A percentile compares a stretch with the other conserved stretches of the same genome.
phyloP scores from a whole-genome alignment of 1,139 yeast species.

The Yamadazyma atmosphaerica region DNA sequence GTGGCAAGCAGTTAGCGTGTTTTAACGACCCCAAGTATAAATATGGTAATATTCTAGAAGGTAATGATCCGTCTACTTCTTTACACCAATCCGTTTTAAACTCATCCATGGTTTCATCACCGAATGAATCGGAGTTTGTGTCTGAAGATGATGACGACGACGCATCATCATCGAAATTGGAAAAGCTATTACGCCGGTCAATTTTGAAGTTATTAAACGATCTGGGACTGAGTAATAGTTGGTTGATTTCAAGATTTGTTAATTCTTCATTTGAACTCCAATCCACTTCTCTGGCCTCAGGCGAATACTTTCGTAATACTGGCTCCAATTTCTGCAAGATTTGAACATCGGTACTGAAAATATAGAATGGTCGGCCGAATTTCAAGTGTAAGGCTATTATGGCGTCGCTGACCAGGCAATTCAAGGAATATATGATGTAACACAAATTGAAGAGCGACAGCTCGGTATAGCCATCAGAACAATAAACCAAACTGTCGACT shows the following conservation, averaged over 20 bases:
- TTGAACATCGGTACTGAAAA: conserved; percentile 73
- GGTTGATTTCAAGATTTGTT: conserved; percentile 33
- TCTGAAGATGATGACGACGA: conserved; percentile 5
- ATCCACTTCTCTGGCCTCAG: conserved; percentile 24
- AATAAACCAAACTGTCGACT: conserved; percentile 53
- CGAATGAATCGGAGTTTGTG: conserved; percentile 4
- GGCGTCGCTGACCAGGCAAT: conserved; percentile 53
- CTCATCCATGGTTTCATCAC: conserved; percentile 4
- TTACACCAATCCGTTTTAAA: conserved; percentile 35
- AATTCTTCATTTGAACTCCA: conserved; percentile 31
- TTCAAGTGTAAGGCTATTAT: conserved; percentile 59
- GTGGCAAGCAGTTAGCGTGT: conserved; percentile 74
- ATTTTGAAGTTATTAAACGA: conserved; percentile 1
- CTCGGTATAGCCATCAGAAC: conserved; percentile 93
- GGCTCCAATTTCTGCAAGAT: conserved; percentile 65
- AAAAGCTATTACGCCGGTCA: background rate
- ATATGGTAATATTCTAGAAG: conserved; percentile 77
- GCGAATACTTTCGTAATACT: conserved; percentile 57
- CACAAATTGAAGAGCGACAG: conserved; percentile 73
- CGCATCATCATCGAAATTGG: conserved; percentile 3
- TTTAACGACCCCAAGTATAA: conserved; percentile 80
- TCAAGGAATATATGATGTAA: conserved; percentile 66
- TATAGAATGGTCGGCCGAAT: conserved; percentile 77
- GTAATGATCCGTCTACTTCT: conserved; percentile 61
- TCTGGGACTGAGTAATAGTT: conserved; percentile 24